Evolutionary conservation across 805 yeast genomes (phyloP).

Genomic region (Clavispora santaluciae): DNA sequence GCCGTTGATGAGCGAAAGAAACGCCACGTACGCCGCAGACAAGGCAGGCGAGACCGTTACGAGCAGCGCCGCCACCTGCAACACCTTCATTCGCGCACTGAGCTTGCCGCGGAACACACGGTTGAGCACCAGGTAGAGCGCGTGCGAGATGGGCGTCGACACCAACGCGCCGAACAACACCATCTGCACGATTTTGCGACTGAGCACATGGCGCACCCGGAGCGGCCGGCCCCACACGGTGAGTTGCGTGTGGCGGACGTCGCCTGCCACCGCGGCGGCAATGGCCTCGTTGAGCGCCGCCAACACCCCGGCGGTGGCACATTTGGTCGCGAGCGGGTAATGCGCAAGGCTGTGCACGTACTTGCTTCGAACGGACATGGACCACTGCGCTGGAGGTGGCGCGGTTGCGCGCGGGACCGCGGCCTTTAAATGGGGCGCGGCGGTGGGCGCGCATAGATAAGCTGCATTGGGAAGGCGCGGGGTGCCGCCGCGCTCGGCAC

Average conservation of each 20-base stretch:
- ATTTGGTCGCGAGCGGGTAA: slow-evolving; percentile 56
- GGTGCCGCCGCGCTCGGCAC: no score
- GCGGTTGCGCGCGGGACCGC: neutral
- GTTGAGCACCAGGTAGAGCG: slow-evolving; percentile 41
- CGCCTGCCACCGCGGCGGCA: slow-evolving; percentile 48
- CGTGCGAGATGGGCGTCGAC: slow-evolving; percentile 57
- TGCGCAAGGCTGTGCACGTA: slow-evolving; percentile 37
- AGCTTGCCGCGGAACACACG: slow-evolving; percentile 42
- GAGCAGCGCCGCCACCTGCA: slow-evolving; percentile 50
- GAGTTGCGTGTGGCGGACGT: slow-evolving; percentile 22
- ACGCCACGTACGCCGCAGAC: slow-evolving; percentile 44
- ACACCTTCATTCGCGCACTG: slow-evolving; percentile 32
- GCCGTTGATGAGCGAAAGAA: slow-evolving; percentile 48
- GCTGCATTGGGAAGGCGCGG: neutral
- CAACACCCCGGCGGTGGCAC: slow-evolving; percentile 52
- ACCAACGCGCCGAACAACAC: slow-evolving; percentile 51
- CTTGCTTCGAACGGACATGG: slow-evolving; percentile 20
- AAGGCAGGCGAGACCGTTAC: slow-evolving; percentile 52
- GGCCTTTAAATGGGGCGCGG: neutral
- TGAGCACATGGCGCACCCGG: slow-evolving; percentile 36
- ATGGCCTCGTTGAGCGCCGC: slow-evolving; percentile 54
- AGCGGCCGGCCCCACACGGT: slow-evolving; percentile 13
- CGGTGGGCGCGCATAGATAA: neutral
- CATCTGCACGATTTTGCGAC: slow-evolving; percentile 47
- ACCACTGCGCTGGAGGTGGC: neutral